phyloP scores from a whole-genome alignment of 805 yeast genomes.

The Wickerhamiella bombiphila region DNA sequence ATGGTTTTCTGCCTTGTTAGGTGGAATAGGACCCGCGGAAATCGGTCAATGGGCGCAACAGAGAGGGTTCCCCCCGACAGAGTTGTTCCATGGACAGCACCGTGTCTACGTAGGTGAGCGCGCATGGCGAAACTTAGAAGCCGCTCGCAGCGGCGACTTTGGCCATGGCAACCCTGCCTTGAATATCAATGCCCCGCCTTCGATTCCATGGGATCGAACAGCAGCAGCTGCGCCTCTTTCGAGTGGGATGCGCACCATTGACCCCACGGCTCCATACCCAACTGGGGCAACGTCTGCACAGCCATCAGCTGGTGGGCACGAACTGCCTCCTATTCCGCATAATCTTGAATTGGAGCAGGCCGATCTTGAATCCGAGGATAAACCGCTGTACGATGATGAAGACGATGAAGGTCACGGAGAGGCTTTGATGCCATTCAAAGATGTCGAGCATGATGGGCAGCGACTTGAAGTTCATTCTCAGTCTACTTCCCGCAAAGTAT shows the following conservation, averaged over 20 bases:
- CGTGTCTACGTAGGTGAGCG: constrained; percentile 27
- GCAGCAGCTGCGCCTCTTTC: background rate
- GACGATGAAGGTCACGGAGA: constrained; percentile 22
- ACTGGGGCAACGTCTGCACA: background rate
- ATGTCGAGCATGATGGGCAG: constrained; percentile 23
- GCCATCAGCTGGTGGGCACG: background rate
- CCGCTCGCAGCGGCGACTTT: background rate
- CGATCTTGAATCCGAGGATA: constrained; percentile 18
- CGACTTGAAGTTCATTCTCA: constrained; percentile 22
- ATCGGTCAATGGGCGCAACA: constrained; percentile 23
- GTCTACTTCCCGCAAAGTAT: constrained; percentile 21
- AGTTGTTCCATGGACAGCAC: constrained; percentile 24
- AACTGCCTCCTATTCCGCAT: background rate
- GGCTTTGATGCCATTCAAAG: constrained; percentile 16
- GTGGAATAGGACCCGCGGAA: constrained; percentile 18
- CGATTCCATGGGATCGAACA: too few species aligned
- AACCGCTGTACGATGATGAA: constrained; percentile 22
- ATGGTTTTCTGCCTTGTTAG: constrained; percentile 22
- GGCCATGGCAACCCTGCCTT: background rate
- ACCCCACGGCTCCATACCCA: background rate
- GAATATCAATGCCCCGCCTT: too few species aligned
- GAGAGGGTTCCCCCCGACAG: constrained; percentile 22
- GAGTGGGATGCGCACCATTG: background rate
- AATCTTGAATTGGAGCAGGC: constrained; percentile 8
- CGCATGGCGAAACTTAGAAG: constrained; percentile 27